Evolutionary conservation across 2,329 filamentous ascomycete species (phyloP).

Genomic region (Bimuria novae-zelandiae): DNA sequence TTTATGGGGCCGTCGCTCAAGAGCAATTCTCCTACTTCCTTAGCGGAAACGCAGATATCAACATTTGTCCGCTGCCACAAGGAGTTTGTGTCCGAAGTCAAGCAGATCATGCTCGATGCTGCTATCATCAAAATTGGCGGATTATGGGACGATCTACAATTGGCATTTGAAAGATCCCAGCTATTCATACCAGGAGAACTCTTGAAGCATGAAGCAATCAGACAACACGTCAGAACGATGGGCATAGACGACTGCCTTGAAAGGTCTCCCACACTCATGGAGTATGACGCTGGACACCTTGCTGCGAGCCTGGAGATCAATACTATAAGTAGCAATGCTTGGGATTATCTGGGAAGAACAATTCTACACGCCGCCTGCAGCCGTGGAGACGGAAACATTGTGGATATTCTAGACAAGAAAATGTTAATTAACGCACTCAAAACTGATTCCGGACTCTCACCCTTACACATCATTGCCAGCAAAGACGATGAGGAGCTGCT

Average conservation of each 20-base stretch:
- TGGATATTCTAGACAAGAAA: neutral
- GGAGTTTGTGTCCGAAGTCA: no score
- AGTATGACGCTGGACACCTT: neutral
- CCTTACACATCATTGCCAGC: slow-evolving; percentile 1
- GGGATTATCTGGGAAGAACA: neutral
- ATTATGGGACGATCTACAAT: no score
- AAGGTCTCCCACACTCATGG: neutral
- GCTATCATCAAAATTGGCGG: no score
- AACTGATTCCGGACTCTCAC: neutral
- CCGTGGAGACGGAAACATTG: neutral
- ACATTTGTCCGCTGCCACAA: no score
- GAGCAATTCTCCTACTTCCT: no score
- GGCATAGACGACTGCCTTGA: neutral
- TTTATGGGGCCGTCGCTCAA: no score
- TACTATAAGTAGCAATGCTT: neutral
- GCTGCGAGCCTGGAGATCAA: no score
- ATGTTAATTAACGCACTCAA: neutral
- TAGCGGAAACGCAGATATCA: no score
- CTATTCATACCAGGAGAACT: neutral
- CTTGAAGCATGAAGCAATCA: neutral
- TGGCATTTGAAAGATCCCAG: no score
- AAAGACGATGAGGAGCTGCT: neutral
- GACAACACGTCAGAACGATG: neutral
- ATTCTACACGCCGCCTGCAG: slow-evolving; percentile 1
- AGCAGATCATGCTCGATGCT: no score